These are phyloP conservation scores for Hortiboletus flavorubellus DNA, from an alignment of 768 basidiomycete species.

Conservation along the genomic window DNA sequence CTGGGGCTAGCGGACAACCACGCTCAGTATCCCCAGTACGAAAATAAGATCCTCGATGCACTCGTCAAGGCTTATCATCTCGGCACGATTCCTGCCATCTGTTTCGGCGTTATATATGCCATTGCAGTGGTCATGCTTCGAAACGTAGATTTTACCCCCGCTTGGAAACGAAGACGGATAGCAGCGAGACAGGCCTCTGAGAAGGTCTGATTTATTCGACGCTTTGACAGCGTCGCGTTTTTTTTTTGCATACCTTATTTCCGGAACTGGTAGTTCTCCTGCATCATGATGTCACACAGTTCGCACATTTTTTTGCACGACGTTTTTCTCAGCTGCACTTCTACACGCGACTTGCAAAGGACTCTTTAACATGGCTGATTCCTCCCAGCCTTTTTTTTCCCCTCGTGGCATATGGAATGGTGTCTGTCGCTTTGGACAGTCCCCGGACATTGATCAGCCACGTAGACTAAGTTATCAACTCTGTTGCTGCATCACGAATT, in stretches of 20 bases:
- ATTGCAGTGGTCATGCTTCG: constrained; percentile 29
- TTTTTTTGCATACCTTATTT: constrained; percentile 24
- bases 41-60: constrained; percentile 30
- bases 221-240: constrained; percentile 14
- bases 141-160: constrained; percentile 32
- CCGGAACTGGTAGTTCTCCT: constrained; percentile 5
- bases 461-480: constrained; percentile 21
- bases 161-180: constrained; percentile 33
- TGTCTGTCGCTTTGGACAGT: not conserved
- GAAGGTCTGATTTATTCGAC: constrained; percentile 18
- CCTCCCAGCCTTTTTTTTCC: not conserved
- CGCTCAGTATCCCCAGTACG: constrained; percentile 32
- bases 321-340: not conserved
- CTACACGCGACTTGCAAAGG: constrained; percentile 6
- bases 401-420: not conserved
- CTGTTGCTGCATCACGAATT: constrained; percentile 5
- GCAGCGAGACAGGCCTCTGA: constrained; percentile 20
- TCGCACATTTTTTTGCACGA: constrained; percentile 1
- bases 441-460: constrained; percentile 5
- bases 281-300: not conserved
- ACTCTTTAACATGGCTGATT: constrained; percentile 7
- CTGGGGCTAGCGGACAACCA: constrained; percentile 30
- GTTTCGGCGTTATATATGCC: constrained; percentile 32
- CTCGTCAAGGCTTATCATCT: constrained; percentile 35
- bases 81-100: constrained; percentile 33